phyloP scores from a whole-genome alignment of 1,284 basidiomycete species.

The Athelia psychrophila region DNA sequence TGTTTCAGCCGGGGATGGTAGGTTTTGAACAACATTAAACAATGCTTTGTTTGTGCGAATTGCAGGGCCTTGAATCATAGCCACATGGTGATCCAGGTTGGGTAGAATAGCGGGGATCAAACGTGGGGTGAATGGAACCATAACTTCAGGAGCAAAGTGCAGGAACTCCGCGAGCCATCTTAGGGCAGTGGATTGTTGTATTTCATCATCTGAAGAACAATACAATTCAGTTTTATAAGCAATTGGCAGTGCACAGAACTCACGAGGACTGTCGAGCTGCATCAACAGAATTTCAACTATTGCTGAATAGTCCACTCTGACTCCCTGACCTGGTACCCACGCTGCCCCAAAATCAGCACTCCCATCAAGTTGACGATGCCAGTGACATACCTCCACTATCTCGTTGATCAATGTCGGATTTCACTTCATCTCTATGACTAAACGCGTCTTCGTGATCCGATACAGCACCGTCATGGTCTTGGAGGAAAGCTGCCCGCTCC shows the following conservation, averaged over 20 bases:
- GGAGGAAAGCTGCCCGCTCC: constrained; percentile 50
- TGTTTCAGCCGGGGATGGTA: constrained; percentile 69
- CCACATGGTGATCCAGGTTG: constrained; percentile 89
- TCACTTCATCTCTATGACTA: constrained; percentile 30
- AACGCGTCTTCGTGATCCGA: constrained; percentile 41
- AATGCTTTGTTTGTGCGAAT: constrained; percentile 86
- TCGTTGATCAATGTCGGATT: constrained; percentile 54
- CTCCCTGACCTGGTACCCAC: constrained; percentile 93
- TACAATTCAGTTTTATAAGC: constrained; percentile 6
- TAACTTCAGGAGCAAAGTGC: constrained; percentile 84
- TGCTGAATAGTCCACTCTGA: constrained; percentile 87
- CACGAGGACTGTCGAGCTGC: constrained; percentile 85
- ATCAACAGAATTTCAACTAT: constrained; percentile 95
- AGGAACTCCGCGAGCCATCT: constrained; percentile 94
- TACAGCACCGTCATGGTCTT: constrained; percentile 46
- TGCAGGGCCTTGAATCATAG: constrained; percentile 88
- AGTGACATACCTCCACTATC: constrained; percentile 58
- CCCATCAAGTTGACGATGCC: neutral
- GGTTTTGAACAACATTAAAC: constrained; percentile 79
- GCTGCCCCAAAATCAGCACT: constrained; percentile 40
- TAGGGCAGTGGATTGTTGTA: constrained; percentile 86
- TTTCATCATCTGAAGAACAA: constrained; percentile 69
- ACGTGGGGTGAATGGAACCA: constrained; percentile 92
- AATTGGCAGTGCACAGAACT: constrained; percentile 26
- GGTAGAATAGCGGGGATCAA: constrained; percentile 92